Conservation (phyloP, 129 eudicot genomes). For the Rutidosis leptorrhynchoides region DNA sequence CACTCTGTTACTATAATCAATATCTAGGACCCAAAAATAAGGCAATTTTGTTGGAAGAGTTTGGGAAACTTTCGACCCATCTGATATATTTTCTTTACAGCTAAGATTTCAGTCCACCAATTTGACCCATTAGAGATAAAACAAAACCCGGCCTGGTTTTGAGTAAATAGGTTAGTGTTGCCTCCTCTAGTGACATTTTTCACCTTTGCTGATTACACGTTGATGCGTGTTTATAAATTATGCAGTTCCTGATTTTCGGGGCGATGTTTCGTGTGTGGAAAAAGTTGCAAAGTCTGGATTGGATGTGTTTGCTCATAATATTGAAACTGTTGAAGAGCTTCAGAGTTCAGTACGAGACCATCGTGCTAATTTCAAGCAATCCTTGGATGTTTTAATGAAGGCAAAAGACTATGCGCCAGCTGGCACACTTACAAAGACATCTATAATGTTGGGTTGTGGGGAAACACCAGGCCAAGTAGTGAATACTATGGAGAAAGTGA, state of each 20-base stretch:
- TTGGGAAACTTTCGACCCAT: neutral
- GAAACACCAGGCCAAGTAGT: constrained; percentile 96
- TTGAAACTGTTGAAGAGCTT: constrained; percentile 98
- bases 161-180: neutral
- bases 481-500: constrained; percentile 93
- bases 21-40: neutral
- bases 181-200: neutral
- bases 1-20: neutral
- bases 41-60: neutral
- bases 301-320: constrained; percentile 93
- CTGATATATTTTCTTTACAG: neutral
- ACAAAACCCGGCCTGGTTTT: neutral
- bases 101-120: neutral
- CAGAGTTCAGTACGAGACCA: constrained; percentile 86
- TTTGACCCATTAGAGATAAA: neutral
- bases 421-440: constrained; percentile 96
- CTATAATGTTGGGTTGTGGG: constrained; percentile 98
- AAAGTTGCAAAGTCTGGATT: constrained; percentile 90
- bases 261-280: constrained; percentile 78
- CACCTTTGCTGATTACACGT: neutral
- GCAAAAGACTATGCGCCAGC: constrained; percentile 91
- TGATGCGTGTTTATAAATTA: constrained; percentile 4
- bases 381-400: constrained; percentile 72
- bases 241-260: constrained; percentile 97
- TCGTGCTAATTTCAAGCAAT: constrained; percentile 93